Percentiles rank a stretch among this genome's conserved stretches.
Conservation (phyloP, 2,329 filamentous ascomycete genomes). For the Aspergillus ochraceoroseus region DNA sequence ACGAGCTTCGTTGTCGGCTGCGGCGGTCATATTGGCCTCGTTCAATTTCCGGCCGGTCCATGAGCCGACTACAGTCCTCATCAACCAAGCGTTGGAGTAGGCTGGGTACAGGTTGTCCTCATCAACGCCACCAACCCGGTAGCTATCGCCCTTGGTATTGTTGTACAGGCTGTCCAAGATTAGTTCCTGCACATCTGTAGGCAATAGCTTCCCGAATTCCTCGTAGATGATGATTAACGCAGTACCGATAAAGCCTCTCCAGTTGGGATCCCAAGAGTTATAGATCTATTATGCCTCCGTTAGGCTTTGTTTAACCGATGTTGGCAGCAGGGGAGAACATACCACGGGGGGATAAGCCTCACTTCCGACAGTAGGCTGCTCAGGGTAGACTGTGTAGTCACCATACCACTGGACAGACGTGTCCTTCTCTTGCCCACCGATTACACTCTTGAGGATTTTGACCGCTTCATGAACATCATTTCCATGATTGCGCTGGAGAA, state of each 20-base stretch:
- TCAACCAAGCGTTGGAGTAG: constrained; percentile 59
- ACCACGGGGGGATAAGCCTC: constrained; percentile 44
- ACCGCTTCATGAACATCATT: constrained; percentile 50
- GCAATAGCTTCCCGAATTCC: constrained; percentile 51
- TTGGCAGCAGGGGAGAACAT: not conserved
- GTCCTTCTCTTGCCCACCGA: constrained; percentile 39
- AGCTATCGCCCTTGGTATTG: constrained; percentile 55
- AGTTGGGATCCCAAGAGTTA: constrained; percentile 59
- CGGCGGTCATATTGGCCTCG: constrained; percentile 55
- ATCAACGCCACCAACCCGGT: constrained; percentile 57
- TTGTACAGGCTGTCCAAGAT: constrained; percentile 54
- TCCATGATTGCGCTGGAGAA: constrained; percentile 53
- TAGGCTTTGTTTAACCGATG: not conserved
- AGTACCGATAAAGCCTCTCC: constrained; percentile 59
- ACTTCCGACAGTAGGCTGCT: constrained; percentile 55
- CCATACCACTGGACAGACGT: constrained; percentile 52
- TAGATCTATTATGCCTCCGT: constrained; percentile 43
- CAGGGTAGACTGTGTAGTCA: constrained; percentile 30
- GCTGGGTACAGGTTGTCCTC: constrained; percentile 59
- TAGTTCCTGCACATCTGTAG: constrained; percentile 36
- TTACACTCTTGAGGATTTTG: constrained; percentile 51
- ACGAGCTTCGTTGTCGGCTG: constrained; percentile 54
- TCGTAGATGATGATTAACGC: constrained; percentile 56
- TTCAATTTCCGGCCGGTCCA: constrained; percentile 54
- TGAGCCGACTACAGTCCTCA: constrained; percentile 58